A percentile compares a stretch with the other conserved stretches of the same genome.
Conservation (phyloP, 192 early-diverging fungal species). For the Backusella australiensis region DNA sequence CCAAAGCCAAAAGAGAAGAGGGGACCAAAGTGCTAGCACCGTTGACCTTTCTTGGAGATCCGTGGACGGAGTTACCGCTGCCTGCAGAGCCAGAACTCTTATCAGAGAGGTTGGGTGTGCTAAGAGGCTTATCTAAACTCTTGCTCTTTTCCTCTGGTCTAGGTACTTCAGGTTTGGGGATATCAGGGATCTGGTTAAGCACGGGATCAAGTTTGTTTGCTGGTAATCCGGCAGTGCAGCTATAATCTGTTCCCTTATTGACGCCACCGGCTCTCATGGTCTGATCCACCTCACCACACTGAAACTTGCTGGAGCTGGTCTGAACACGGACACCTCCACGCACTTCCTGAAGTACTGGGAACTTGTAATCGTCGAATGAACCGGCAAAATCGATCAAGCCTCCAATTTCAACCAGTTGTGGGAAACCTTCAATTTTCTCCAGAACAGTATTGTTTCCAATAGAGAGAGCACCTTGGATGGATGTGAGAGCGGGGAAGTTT, state of each 20-base stretch:
- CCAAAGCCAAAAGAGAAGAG: neutral
- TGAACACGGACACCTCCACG: conserved; percentile 60
- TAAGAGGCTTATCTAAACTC: neutral
- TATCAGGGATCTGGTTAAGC: conserved; percentile 13
- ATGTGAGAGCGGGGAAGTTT: conserved; percentile 50
- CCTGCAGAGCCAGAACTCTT: neutral
- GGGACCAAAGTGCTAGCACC: neutral
- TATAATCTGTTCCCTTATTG: conserved; percentile 23
- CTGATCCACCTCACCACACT: conserved; percentile 37
- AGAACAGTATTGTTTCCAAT: conserved; percentile 68
- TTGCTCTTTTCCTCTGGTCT: neutral
- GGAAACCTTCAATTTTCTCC: conserved; percentile 52
- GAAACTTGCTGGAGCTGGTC: conserved; percentile 52
- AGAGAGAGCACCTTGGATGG: conserved; percentile 59
- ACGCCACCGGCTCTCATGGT: conserved; percentile 13
- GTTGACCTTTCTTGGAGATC: neutral
- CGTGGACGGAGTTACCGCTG: neutral
- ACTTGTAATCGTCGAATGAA: conserved; percentile 52
- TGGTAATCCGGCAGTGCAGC: conserved; percentile 12
- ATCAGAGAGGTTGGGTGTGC: neutral
- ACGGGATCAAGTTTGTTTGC: conserved; percentile 3
- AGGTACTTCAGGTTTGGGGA: neutral
- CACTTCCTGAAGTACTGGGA: conserved; percentile 53
- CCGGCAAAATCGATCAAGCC: conserved; percentile 59
- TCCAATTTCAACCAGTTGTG: conserved; percentile 48